A percentile compares a stretch with the other conserved stretches of the same genome.
Conservation (phyloP, 1,284 basidiomycete species). For the Apiotrichum montevideense region DNA sequence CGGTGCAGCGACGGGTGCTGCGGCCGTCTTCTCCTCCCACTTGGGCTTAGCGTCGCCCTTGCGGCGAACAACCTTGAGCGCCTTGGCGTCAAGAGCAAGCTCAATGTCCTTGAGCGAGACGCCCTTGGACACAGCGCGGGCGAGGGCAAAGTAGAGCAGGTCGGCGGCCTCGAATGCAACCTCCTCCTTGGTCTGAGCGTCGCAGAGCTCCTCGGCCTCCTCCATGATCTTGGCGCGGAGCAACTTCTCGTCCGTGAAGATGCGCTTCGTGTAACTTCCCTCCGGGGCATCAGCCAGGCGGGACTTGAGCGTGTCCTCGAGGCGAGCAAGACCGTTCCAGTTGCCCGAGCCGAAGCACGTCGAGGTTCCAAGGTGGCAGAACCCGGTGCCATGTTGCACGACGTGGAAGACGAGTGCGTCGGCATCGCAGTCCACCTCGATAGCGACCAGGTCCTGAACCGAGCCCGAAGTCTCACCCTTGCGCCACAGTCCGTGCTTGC, state of each 20-base stretch:
- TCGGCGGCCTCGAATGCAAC: slow-evolving; percentile 97
- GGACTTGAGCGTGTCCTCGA: slow-evolving; percentile 73
- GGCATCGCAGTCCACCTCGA: slow-evolving; percentile 85
- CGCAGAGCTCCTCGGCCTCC: slow-evolving; percentile 93
- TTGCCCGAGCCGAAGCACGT: slow-evolving; percentile 67
- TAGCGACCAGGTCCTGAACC: slow-evolving; percentile 77
- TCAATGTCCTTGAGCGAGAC: slow-evolving; percentile 83
- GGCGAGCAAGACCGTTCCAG: slow-evolving; percentile 66
- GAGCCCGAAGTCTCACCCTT: slow-evolving; percentile 96
- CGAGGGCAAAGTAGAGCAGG: slow-evolving; percentile 86
- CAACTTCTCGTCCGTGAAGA: slow-evolving; percentile 78
- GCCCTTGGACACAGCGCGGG: slow-evolving; percentile 80
- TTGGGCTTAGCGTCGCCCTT: slow-evolving; percentile 91
- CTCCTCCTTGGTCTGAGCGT: slow-evolving; percentile 71
- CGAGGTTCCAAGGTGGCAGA: slow-evolving; percentile 81
- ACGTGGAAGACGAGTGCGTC: slow-evolving; percentile 91
- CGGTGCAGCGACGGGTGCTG: slow-evolving; percentile 22
- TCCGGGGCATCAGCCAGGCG: slow-evolving; percentile 72
- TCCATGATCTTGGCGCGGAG: slow-evolving; percentile 93
- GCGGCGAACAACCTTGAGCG: slow-evolving; percentile 78
- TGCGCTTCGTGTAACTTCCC: slow-evolving; percentile 83
- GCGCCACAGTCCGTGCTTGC: slow-evolving; percentile 92
- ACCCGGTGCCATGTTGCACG: slow-evolving; percentile 81
- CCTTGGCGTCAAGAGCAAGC: slow-evolving; percentile 74
- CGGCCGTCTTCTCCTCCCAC: slow-evolving; percentile 53